Percentiles rank a stretch among this genome's conserved stretches.
Conservation (phyloP, 208 protist species). For the Blastocrithidia nonstop region DNA sequence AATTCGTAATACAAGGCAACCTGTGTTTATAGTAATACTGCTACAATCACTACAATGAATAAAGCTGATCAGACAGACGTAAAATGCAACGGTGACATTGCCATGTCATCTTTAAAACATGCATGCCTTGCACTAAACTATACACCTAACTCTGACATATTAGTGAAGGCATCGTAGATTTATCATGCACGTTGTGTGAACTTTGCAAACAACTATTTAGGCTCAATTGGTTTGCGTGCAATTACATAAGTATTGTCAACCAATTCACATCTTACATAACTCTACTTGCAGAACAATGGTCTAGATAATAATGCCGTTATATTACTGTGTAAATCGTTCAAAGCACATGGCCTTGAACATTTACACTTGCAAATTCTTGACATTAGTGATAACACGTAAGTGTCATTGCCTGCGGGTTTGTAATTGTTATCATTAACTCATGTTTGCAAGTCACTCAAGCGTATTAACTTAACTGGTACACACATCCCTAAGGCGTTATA, state of each 20-base stretch:
- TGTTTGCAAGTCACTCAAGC: conserved; percentile 13
- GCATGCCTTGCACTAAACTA: conserved; percentile 47
- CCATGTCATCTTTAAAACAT: too few relatives aligned
- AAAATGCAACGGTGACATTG: too few relatives aligned
- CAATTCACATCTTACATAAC: conserved; percentile 28
- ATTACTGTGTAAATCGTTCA: conserved; percentile 58
- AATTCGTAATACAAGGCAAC: too few relatives aligned
- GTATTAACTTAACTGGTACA: conserved; percentile 30
- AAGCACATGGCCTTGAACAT: neutral
- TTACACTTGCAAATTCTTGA: conserved; percentile 15
- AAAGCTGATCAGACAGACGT: too few relatives aligned
- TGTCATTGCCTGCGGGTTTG: conserved; percentile 59
- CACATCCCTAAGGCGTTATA: conserved; percentile 41
- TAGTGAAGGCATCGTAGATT: conserved; percentile 17
- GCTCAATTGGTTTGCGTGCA: conserved; percentile 52
- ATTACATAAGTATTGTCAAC: conserved; percentile 45
- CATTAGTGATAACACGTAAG: conserved; percentile 38
- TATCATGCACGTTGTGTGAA: conserved; percentile 25
- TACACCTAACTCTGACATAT: conserved; percentile 39
- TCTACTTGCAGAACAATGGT: conserved; percentile 41
- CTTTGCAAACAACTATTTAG: conserved; percentile 55
- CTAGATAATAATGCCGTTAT: conserved; percentile 71
- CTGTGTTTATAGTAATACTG: too few relatives aligned
- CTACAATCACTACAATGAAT: too few relatives aligned
- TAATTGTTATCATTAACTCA: conserved; percentile 51